Evolutionary conservation across 2,329 filamentous ascomycete species (phyloP).

Genomic region (Fusarium ramigenum): DNA sequence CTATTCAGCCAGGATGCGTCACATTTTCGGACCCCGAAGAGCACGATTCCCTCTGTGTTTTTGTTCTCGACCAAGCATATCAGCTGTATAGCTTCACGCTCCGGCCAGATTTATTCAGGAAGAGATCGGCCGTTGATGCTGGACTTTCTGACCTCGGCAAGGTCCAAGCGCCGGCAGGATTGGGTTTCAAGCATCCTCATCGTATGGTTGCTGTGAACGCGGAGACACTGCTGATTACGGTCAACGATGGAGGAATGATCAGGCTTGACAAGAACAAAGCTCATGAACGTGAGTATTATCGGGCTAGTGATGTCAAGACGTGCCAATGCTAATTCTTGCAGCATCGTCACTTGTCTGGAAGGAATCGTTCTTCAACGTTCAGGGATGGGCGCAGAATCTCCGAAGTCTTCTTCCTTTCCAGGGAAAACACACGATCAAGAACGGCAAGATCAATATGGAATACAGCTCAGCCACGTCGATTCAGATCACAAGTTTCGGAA

Average conservation of each 20-base stretch:
- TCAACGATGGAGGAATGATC: constrained; percentile 81
- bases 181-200: constrained; percentile 82
- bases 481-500: constrained; percentile 61
- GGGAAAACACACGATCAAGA: constrained; percentile 69
- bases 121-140: constrained; percentile 73
- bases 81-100: constrained; percentile 87
- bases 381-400: constrained; percentile 75
- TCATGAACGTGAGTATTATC: constrained; percentile 55
- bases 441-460: constrained; percentile 73
- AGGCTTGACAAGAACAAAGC: constrained; percentile 69
- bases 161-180: constrained; percentile 74
- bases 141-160: constrained; percentile 82
- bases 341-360: constrained; percentile 62
- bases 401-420: constrained; percentile 74
- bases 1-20: constrained; percentile 80
- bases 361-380: constrained; percentile 77
- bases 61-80: constrained; percentile 80
- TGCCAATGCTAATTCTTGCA: constrained; percentile 21
- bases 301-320: not conserved
- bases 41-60: constrained; percentile 80
- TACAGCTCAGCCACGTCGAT: constrained; percentile 73
- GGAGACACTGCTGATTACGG: constrained; percentile 79
- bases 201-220: constrained; percentile 79
- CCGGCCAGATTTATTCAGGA: constrained; percentile 82
- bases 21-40: constrained; percentile 83